Evolutionary conservation across 441 rosid genomes (phyloP), one percentile per base, ranked within the genome.

Genomic region (Erysimum cheiri): DNA sequence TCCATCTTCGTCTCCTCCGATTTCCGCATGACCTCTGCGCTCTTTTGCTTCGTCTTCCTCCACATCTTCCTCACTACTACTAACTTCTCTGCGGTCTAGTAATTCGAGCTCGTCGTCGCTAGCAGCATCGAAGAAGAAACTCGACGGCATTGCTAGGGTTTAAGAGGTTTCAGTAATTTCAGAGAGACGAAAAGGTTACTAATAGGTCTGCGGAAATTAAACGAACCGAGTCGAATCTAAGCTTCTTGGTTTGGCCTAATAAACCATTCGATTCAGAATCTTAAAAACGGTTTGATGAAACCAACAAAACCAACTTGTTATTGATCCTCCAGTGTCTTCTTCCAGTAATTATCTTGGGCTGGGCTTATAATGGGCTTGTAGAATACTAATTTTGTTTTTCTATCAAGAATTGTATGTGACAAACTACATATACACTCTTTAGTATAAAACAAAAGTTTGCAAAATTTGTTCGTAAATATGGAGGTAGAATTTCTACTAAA

Each of bases 71-170:
- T 60, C 69, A 19, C 70, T 58, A 33, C 80, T 83, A 4, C 54
- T 72, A 10, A 82, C 87, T 67, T 85, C n/a, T 10, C 22, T 89
- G 40, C 85, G 96, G 24, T 22, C 24, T 1, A 89, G 81, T n/a
- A 82, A 74, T 55, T 94, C 97, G 80, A 92, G 88, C 19, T 81
- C 40, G 73, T 75, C 79, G 67, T 75, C 79, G 28, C 74, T 75
- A 41, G 55, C 59, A 13, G 64, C 70, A 2, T 74, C 78, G 47
- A 54, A 74, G 70, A 68, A 68, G 78, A 68, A 74, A 40, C n/a
- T 48, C 64, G 70, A 24, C 31, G 60, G 64, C 78, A 74, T 74
- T 68, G 65, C 69, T 68, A 74, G 78, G 78, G 74, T 37, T 74
- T 74, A 61, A 6, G 78, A 74, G 73, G 60, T 61, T 61, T 57